A percentile compares a stretch with the other conserved stretches of the same genome.
Evolutionary conservation across 148 eudicot species (phyloP).

Genomic region (Polygonum aviculare): DNA sequence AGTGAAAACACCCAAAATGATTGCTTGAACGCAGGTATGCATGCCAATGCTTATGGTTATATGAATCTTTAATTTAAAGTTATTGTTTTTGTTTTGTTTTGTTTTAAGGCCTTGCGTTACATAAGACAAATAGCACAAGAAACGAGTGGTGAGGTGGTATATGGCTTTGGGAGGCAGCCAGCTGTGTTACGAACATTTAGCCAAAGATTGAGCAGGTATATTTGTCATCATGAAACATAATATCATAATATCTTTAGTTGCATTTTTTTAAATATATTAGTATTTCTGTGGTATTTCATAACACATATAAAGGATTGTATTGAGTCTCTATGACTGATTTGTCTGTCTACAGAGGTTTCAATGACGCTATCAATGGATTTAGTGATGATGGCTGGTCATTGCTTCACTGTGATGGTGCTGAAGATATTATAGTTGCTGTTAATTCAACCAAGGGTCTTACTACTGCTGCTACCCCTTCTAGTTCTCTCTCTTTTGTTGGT

Average conservation of each 20-base stretch:
- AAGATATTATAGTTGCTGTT: slow-evolving; percentile 69
- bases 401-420: slow-evolving; percentile 67
- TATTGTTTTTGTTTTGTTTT: too few species aligned
- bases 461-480: slow-evolving; percentile 15
- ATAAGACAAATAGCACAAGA: slow-evolving; percentile 88
- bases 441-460: slow-evolving; percentile 27
- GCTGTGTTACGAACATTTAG: slow-evolving; percentile 88
- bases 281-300: background rate
- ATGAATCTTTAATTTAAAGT: too few species aligned
- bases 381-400: slow-evolving; percentile 89
- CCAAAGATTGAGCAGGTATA: slow-evolving; percentile 83
- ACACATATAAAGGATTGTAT: too few species aligned
- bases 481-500: slow-evolving; percentile 43
- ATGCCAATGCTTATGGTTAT: too few species aligned
- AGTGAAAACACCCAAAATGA: too few species aligned
- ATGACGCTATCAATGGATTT: slow-evolving; percentile 91
- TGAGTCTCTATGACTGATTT: too few species aligned
- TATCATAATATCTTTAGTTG: background rate
- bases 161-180: slow-evolving; percentile 86
- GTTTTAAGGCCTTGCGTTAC: slow-evolving; percentile 66
- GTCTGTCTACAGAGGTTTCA: slow-evolving; percentile 54
- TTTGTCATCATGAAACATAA: background rate
- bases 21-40: too few species aligned
- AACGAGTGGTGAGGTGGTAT: slow-evolving; percentile 90
- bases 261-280: background rate